Evolutionary conservation across 164 flowering plant genomes (phyloP).

Genomic region (Cinnamomum micranthum): DNA sequence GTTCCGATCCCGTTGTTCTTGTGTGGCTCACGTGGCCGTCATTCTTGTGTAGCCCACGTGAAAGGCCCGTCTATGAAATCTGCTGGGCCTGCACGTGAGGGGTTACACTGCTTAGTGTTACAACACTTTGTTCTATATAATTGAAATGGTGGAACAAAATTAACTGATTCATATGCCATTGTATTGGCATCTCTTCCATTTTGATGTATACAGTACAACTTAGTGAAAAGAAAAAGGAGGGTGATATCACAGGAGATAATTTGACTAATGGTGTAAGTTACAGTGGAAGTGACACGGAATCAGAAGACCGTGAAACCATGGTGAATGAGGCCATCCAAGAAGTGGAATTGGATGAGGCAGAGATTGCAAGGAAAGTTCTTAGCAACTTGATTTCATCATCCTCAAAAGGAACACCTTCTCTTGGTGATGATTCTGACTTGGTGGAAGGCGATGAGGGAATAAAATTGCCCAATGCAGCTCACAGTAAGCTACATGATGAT

Average conservation of each 20-base stretch:
- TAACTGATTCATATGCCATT: neutral
- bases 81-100: too few species aligned
- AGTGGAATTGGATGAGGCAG: slow-evolving; percentile 63
- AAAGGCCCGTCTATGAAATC: too few species aligned
- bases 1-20: too few species aligned
- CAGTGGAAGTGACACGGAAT: slow-evolving; percentile 17
- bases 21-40: too few species aligned
- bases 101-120: neutral
- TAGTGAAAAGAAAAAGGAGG: slow-evolving; percentile 25
- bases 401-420: slow-evolving; percentile 25
- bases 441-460: slow-evolving; percentile 17
- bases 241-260: slow-evolving; percentile 46
- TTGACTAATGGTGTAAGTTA: slow-evolving; percentile 27
- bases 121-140: too few species aligned
- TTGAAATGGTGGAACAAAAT: neutral
- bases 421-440: slow-evolving; percentile 17
- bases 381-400: slow-evolving; percentile 55
- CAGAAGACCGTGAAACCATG: slow-evolving; percentile 22
- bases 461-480: slow-evolving; percentile 8
- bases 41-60: too few species aligned
- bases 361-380: slow-evolving; percentile 69
- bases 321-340: slow-evolving; percentile 29
- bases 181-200: neutral
- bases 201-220: slow-evolving; percentile 33
- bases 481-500: slow-evolving; percentile 12